Evolutionary conservation across 306 rosid genomes (phyloP), one percentile per base, ranked within the genome.

Genomic region (Prunus dulcis): DNA sequence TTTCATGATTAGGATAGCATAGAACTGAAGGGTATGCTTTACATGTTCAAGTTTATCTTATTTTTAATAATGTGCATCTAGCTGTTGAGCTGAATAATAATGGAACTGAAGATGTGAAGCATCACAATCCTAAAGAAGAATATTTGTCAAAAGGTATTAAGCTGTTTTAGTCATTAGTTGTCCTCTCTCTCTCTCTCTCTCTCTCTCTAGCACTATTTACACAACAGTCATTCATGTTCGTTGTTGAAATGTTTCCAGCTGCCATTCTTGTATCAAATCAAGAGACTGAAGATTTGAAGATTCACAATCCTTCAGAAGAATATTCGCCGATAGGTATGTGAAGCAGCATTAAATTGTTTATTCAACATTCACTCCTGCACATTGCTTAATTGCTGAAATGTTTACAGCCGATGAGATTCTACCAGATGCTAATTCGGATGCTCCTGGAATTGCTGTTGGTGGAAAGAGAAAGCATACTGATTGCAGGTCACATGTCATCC

Each of bases 381-480:
- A 69, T 71, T 79, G 66, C 67, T 64, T 80, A 57, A 30, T 62
- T 72, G 32, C 65, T 85, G 79, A 84, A 83, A 82, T 82, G 58
- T 84, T 86, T 74, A 69, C 91, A 90, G 98, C 86, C 69, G 88
- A 85, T 55, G 78, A 85, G 75, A 74, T 72, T 38, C 83, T 80
- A 82, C 79, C 46, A 13, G 84, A 79, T 82, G 84, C 84, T 78
- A 55, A 34, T 63, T 75, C 79, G 71, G 88, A 84, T 79, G 86
- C 79, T 61, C 69, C 79, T 22, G 79, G 74, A 72, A 79, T 64
- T 30, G 52, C 51, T 76, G 88, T 88, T 73, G 91, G 88, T 73
- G 78, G 72, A 80, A 95, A 95, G 91, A 92, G 97, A 84, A 90
- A 88, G 81, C 87, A 38, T 72, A 73, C 67, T 53, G 85, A 84